Evolutionary conservation across 768 basidiomycete genomes (phyloP).

Genomic region (Gymnopilus dilepis): DNA sequence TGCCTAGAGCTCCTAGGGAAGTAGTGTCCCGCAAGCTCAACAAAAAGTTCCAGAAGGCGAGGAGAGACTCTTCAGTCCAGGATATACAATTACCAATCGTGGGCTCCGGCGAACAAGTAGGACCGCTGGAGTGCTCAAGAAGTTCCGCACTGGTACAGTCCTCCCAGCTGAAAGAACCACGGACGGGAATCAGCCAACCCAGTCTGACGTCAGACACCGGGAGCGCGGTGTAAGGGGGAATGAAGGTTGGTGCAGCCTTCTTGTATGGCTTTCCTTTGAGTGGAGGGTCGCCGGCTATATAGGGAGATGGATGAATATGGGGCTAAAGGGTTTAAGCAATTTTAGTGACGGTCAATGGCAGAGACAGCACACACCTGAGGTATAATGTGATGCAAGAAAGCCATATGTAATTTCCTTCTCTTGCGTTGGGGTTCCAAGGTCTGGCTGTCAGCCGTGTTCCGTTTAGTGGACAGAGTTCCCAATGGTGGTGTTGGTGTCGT

Average conservation of each 20-base stretch:
- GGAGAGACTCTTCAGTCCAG: conserved; percentile 53
- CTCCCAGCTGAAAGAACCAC: conserved; percentile 56
- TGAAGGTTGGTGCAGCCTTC: conserved; percentile 40
- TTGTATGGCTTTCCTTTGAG: conserved; percentile 35
- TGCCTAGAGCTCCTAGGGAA: conserved; percentile 49
- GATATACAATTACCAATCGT: conserved; percentile 35
- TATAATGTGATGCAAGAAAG: conserved; percentile 42
- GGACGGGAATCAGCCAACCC: conserved; percentile 64
- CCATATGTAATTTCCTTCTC: conserved; percentile 39
- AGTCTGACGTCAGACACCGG: conserved; percentile 40
- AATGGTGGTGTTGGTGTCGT: not conserved
- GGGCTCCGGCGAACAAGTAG: conserved; percentile 26
- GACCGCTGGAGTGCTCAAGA: conserved; percentile 32
- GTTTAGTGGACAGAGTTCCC: not conserved
- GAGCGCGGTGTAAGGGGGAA: conserved; percentile 40
- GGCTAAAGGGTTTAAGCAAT: conserved; percentile 34
- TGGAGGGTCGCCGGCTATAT: conserved; percentile 23
- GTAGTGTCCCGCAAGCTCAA: conserved; percentile 40
- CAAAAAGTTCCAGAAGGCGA: conserved; percentile 57
- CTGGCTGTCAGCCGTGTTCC: not conserved
- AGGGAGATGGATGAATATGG: conserved; percentile 38
- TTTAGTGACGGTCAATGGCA: not conserved
- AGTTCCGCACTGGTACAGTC: conserved; percentile 48
- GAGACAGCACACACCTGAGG: conserved; percentile 46
- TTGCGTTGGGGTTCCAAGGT: conserved; percentile 28